Evolutionary conservation across 768 basidiomycete genomes (phyloP).

Genomic region (Coprinopsis strossmayeri): DNA sequence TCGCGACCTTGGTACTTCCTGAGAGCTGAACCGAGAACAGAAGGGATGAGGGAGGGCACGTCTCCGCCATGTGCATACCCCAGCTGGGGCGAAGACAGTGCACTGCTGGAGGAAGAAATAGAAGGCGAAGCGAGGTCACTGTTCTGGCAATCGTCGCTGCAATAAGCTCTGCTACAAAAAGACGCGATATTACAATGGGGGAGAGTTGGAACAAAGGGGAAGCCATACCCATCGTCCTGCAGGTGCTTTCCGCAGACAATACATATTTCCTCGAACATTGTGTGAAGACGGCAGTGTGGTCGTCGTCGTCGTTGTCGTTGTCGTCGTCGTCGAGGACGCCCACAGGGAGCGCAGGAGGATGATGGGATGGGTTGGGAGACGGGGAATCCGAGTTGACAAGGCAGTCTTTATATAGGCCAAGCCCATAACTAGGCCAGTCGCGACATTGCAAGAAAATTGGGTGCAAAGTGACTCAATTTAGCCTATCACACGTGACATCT

Average conservation of each 20-base stretch:
- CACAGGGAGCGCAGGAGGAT: constrained; percentile 8
- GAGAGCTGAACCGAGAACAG: constrained; percentile 55
- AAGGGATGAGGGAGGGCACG: constrained; percentile 61
- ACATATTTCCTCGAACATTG: constrained; percentile 79
- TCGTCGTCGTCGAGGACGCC: constrained; percentile 1
- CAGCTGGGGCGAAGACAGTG: constrained; percentile 61
- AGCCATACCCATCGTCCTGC: constrained; percentile 49
- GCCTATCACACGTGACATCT: too few species aligned
- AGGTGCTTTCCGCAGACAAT: constrained; percentile 65
- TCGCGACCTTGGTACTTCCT: constrained; percentile 35
- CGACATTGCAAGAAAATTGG: constrained; percentile 34
- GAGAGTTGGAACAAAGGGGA: constrained; percentile 9
- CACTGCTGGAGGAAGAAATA: constrained; percentile 60
- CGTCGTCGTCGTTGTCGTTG: constrained; percentile 2
- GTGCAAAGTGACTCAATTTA: constrained; percentile 20
- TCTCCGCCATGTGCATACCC: constrained; percentile 48
- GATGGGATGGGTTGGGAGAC: too few species aligned
- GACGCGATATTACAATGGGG: constrained; percentile 9
- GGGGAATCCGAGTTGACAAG: constrained; percentile 12
- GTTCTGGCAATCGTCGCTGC: constrained; percentile 61
- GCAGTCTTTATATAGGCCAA: constrained; percentile 29
- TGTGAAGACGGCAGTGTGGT: constrained; percentile 5
- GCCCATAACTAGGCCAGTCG: constrained; percentile 23
- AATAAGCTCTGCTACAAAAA: constrained; percentile 53
- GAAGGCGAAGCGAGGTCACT: constrained; percentile 61